phyloP scores from a whole-genome alignment of 495 filamentous ascomycete genomes.

The Penicillium ucsense region DNA sequence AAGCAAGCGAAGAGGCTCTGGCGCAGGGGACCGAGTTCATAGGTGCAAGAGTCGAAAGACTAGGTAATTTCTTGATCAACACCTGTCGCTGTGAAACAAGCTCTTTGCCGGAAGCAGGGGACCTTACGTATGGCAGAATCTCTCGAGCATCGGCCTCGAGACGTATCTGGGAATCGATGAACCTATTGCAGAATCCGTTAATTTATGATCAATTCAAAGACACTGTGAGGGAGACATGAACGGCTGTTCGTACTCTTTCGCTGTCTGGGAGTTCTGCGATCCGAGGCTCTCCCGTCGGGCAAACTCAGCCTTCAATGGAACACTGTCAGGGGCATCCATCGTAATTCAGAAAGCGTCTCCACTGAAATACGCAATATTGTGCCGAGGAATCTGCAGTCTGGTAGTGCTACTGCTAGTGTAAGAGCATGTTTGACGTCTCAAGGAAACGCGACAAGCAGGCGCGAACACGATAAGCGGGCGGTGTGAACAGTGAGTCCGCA shows the following conservation, averaged over 20 bases:
- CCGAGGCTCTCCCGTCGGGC: constrained; percentile 42
- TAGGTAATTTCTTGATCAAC: constrained; percentile 16
- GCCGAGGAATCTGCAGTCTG: too few relatives aligned
- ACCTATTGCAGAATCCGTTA: constrained; percentile 39
- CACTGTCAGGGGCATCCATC: constrained; percentile 7
- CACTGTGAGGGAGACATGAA: not conserved
- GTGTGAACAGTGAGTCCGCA: constrained; percentile 7
- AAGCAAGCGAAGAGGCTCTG: constrained; percentile 84
- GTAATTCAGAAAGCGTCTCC: not conserved
- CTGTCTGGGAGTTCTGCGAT: constrained; percentile 75
- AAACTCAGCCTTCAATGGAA: constrained; percentile 5
- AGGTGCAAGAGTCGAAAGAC: constrained; percentile 89
- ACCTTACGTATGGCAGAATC: constrained; percentile 74
- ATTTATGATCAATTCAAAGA: not conserved
- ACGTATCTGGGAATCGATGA: constrained; percentile 78
- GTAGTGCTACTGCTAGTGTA: too few relatives aligned
- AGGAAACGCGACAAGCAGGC: not conserved
- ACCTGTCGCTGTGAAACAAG: too few relatives aligned
- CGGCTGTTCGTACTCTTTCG: constrained; percentile 57
- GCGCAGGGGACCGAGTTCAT: constrained; percentile 73
- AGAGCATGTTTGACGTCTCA: not conserved
- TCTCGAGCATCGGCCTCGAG: constrained; percentile 94
- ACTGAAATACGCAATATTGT: too few relatives aligned
- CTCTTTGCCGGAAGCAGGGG: too few relatives aligned
- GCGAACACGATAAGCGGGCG: constrained; percentile 5